phyloP scores from a whole-genome alignment of 164 flowering plant species.

The Nelumbo lutea region DNA sequence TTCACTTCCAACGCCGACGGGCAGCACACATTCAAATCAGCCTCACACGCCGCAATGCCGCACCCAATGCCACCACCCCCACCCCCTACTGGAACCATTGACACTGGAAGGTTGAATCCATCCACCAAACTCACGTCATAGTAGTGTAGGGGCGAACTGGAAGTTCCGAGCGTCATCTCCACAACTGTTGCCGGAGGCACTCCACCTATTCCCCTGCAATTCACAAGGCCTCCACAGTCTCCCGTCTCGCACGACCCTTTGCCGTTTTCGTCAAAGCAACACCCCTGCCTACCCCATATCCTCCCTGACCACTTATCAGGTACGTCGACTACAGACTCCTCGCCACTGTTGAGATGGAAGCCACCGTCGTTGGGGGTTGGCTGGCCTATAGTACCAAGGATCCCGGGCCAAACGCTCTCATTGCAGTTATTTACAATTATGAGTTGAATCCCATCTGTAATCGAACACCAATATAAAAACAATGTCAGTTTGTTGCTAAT shows the following conservation, averaged over 20 bases:
- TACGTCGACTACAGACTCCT: slow-evolving; percentile 29
- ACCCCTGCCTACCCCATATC: slow-evolving; percentile 60
- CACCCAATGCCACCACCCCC: slow-evolving; percentile 47
- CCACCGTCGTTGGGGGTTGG: slow-evolving; percentile 60
- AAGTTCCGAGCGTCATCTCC: slow-evolving; percentile 61
- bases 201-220: slow-evolving; percentile 53
- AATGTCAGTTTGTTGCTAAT: not conserved
- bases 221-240: slow-evolving; percentile 46
- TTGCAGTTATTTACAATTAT: slow-evolving; percentile 62
- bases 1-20: slow-evolving; percentile 60
- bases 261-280: slow-evolving; percentile 35
- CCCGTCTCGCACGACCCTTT: slow-evolving; percentile 48
- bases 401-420: slow-evolving; percentile 64
- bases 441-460: slow-evolving; percentile 60
- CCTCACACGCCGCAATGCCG: slow-evolving; percentile 58
- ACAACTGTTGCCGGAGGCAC: slow-evolving; percentile 60
- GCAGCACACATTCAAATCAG: slow-evolving; percentile 62
- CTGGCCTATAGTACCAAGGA: slow-evolving; percentile 75
- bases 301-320: slow-evolving; percentile 57
- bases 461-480: slow-evolving; percentile 2
- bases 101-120: slow-evolving; percentile 75
- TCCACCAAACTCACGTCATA: slow-evolving; percentile 81
- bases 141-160: slow-evolving; percentile 40
- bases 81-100: slow-evolving; percentile 64
- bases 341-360: slow-evolving; percentile 52